Conservation (phyloP, 2,329 filamentous ascomycete genomes). For the Trichoderma citrinoviride region DNA sequence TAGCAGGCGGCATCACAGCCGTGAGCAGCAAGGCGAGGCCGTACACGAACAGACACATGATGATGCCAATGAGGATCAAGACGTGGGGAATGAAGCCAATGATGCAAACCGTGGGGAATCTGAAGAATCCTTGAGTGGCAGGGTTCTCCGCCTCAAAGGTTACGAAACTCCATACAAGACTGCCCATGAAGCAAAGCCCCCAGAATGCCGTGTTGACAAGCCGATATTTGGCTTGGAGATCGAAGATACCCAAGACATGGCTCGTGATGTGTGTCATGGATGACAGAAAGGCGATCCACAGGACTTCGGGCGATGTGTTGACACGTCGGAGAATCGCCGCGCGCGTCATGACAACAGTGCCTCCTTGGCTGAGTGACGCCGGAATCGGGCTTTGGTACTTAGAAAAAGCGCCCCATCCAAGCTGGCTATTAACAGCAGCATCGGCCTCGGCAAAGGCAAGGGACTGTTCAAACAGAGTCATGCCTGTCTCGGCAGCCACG, state of each 20-base stretch:
- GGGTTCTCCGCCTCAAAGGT: conserved; percentile 61
- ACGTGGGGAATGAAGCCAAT: conserved; percentile 93
- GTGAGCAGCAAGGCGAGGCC: conserved; percentile 71
- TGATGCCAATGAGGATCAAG: conserved; percentile 77
- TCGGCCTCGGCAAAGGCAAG: conserved; percentile 95
- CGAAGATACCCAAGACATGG: conserved; percentile 76
- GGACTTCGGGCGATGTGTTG: conserved; percentile 85
- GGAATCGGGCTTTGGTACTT: conserved; percentile 41
- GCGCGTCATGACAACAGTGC: conserved; percentile 51
- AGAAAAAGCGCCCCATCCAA: conserved; percentile 67
- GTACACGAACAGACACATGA: conserved; percentile 75
- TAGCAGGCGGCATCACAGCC: conserved; percentile 43
- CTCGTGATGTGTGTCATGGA: conserved; percentile 85
- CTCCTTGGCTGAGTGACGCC: conserved; percentile 27
- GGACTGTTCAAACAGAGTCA: conserved; percentile 96
- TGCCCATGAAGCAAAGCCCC: conserved; percentile 85
- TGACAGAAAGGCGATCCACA: conserved; percentile 84
- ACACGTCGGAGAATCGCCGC: conserved; percentile 72
- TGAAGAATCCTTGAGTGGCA: conserved; percentile 63
- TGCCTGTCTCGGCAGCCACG: conserved; percentile 81
- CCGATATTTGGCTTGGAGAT: conserved; percentile 75
- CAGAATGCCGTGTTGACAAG: conserved; percentile 85
- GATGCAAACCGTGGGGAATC: conserved; percentile 92
- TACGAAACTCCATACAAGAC: conserved; percentile 74
- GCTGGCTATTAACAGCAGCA: conserved; percentile 75